phyloP scores from a whole-genome alignment of 192 early-diverging fungal species.

The Helicostylum pulchrum region DNA sequence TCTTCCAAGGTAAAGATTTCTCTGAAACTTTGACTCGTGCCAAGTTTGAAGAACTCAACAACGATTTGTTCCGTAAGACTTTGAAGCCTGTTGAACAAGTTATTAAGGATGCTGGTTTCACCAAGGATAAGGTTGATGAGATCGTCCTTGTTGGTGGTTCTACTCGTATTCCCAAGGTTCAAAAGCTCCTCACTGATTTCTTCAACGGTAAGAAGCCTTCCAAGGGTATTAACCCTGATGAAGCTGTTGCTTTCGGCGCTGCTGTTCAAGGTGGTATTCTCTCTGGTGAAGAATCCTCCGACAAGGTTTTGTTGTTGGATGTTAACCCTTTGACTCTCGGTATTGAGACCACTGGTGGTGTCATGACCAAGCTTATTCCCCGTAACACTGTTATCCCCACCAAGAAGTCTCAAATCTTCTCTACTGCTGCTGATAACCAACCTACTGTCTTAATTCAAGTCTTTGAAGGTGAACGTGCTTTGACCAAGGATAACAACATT shows the following conservation, averaged over 20 bases:
- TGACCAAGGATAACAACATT: conserved; percentile 98
- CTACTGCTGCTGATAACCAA: conserved; percentile 96
- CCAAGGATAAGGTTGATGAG: conserved; percentile 87
- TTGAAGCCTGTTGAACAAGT: conserved; percentile 87
- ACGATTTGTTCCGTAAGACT: conserved; percentile 87
- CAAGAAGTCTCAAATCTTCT: conserved; percentile 99
- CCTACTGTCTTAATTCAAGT: conserved; percentile 95
- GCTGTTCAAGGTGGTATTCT: conserved; percentile 95
- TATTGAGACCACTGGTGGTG: conserved; percentile 97
- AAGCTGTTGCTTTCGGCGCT: conserved; percentile 97
- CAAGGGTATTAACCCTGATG: conserved; percentile 98
- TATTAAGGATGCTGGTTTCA: conserved; percentile 81
- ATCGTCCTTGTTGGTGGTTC: conserved; percentile 98
- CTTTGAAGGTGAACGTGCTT: conserved; percentile 92
- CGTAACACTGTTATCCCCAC: conserved; percentile 93
- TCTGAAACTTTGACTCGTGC: conserved; percentile 88
- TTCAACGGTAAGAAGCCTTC: conserved; percentile 96
- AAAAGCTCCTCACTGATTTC: conserved; percentile 87
- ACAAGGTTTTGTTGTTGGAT: conserved; percentile 80
- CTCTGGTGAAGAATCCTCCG: conserved; percentile 63
- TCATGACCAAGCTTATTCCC: conserved; percentile 93
- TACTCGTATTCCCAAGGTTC: conserved; percentile 97
- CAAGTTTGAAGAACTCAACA: conserved; percentile 92
- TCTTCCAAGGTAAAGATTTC: conserved; percentile 79
- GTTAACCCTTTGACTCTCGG: conserved; percentile 96